Evolutionary conservation across 257 asterid genomes (phyloP), one percentile per base, ranked within the genome.

Genomic region (Solanum appendiculatum): DNA sequence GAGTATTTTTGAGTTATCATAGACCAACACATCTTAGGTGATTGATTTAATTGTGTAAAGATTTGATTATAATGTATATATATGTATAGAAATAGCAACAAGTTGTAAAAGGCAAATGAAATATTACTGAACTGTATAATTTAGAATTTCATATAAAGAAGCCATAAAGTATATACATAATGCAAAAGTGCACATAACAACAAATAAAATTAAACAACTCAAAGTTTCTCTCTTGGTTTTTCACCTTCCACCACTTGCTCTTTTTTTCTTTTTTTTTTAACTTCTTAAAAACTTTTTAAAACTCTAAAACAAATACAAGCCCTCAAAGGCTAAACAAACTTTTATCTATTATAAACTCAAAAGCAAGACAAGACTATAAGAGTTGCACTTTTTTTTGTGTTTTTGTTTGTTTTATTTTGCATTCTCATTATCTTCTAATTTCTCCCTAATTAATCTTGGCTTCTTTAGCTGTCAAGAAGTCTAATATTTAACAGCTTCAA

Each of bases 401-500:
- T n/a, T 34, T 2, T 5, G 31, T 1, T 14, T 15, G 33, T 51
- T 44, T 86, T 11, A 8, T 51, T 51, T 72, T 73, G 63, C 84
- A 77, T 78, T 74, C 34, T 74, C 16, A 7, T 23, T 83, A 74
- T 82, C 48, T 51, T 25, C 78, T 85, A 70, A 15, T 83, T n/a
- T 81, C n/a, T 86, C 75, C 72, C 87, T 86, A 44, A 33, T 63
- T 27, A 72, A 31, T 86, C 20, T 36, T 40, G 64, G 87, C 78
- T 86, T 86, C 89, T 86, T 83, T 75, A 77, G 89, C 88, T 91
- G 89, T 86, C 82, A 91, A 86, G 87, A 85, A 29, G 82, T 89
- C 78, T 89, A 86, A 85, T 78, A 87, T 85, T 91, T 88, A 91
- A 87, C 91, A 91, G 88, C 91, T 82, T 34, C 33, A 81, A 51